phyloP scores from a whole-genome alignment of 768 basidiomycete species.

The Strobilomyces echinocephalus region DNA sequence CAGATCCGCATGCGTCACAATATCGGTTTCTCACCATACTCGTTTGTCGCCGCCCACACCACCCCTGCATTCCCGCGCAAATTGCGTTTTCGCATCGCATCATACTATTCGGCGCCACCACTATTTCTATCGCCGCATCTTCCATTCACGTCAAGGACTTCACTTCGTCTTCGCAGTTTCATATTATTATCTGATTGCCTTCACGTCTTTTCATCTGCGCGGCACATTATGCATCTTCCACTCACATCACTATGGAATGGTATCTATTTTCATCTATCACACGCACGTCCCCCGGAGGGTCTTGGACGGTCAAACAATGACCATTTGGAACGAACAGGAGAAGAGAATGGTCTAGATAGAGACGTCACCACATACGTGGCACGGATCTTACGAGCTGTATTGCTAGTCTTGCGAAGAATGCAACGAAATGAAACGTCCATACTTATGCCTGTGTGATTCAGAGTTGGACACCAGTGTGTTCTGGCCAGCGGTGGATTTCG shows the following conservation, averaged over 20 bases:
- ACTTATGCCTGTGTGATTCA: background rate
- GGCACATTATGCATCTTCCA: slow-evolving; percentile 27
- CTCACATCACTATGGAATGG: slow-evolving; percentile 26
- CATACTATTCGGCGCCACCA: background rate
- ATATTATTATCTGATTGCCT: slow-evolving; percentile 29
- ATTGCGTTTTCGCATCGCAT: slow-evolving; percentile 7
- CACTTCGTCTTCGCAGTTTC: slow-evolving; percentile 16
- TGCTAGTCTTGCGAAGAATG: slow-evolving; percentile 33
- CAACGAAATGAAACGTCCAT: slow-evolving; percentile 43
- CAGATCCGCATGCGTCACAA: slow-evolving; percentile 21
- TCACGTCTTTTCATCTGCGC: slow-evolving; percentile 15
- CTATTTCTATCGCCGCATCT: slow-evolving; percentile 1
- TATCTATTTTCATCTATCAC: slow-evolving; percentile 31
- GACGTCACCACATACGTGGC: slow-evolving; percentile 10
- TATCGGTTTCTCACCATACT: slow-evolving; percentile 12
- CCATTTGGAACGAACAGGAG: slow-evolving; percentile 11
- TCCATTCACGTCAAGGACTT: slow-evolving; percentile 8
- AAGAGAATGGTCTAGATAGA: slow-evolving; percentile 12
- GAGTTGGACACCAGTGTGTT: background rate
- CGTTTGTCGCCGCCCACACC: slow-evolving; percentile 11
- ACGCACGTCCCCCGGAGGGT: slow-evolving; percentile 24
- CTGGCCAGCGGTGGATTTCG: background rate
- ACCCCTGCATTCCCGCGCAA: slow-evolving; percentile 19
- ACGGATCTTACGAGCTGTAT: slow-evolving; percentile 25
- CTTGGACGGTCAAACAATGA: slow-evolving; percentile 11